Base-by-base conservation (phyloP, 1,284 basidiomycete species). In the Papiliotrema terrestris region DNA sequence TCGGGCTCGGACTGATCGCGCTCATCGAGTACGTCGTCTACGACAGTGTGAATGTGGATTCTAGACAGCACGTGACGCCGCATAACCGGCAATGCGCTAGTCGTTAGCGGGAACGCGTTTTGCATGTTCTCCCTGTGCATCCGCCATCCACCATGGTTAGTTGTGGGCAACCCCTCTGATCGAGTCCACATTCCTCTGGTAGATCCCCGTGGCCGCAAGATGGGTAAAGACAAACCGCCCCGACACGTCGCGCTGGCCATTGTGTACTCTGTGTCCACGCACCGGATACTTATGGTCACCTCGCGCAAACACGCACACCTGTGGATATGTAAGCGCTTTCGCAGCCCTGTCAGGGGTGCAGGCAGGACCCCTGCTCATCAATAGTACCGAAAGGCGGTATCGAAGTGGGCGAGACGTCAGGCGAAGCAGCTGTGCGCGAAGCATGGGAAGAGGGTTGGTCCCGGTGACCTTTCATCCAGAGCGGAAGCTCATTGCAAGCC, bases 311-410 rank as follows among this genome's bases (percentile, higher is more conserved):
- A 75, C 49, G 58, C 61, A 1, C 52, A 63, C 22, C 56, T 73
- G 19, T 77, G 75, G 75, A 74, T 77, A 36, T 62, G 75, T 77
- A 52, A 53, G 73, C 15, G 11, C 20, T n/a, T 36, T 29, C 25
- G 13, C 5, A 2, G n/a, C 29, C 35, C 19, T 17, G 5, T n/a
- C 44, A 5, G 43, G 5, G 5, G 8, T n/a, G 26, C 11, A 37
- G 9, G 32, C 8, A 9, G n/a, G 20, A 8, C 23, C 19, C 13
- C 3, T 41, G 32, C 29, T 51, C 19, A 41, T 15, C 14, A 15
- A 35, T 55, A 76, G 74, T 75, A 37, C 73, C 73, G 8, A 75
- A 75, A 61, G 73, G 74, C 26, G 73, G 74, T 8, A 59, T 74
- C 13, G 74, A 76, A 48, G 29, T 63, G 13, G 73, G 73, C 15